Percentiles rank a stretch among this genome's conserved stretches.
Evolutionary conservation across 1,284 basidiomycete genomes (phyloP).

Genomic region (Cerrena zonata): DNA sequence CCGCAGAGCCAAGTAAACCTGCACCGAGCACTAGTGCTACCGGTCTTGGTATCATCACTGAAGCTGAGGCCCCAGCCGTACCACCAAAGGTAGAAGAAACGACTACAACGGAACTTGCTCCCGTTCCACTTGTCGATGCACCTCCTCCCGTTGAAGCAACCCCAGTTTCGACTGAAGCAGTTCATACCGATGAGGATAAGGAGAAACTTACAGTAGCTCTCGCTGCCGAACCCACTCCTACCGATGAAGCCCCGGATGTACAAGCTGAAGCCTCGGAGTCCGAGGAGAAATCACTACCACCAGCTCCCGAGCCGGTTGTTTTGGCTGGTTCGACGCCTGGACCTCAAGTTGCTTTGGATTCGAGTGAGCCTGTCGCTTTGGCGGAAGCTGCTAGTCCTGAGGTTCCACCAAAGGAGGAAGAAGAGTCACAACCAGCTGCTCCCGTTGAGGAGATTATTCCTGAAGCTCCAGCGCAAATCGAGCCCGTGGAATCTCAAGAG

Average conservation of each 20-base stretch:
- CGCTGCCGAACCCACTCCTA: constrained; percentile 11
- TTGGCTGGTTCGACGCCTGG: constrained; percentile 35
- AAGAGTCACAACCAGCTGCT: background rate
- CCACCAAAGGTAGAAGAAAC: background rate
- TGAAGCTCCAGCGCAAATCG: background rate
- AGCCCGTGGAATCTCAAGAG: background rate
- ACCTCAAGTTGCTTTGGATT: constrained; percentile 29
- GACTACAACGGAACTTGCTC: constrained; percentile 20
- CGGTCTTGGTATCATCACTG: background rate
- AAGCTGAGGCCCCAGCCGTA: constrained; percentile 3
- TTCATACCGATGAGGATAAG: constrained; percentile 19
- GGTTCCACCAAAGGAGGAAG: background rate
- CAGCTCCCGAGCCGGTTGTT: constrained; percentile 31
- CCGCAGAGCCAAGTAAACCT: constrained; percentile 19
- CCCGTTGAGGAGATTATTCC: background rate
- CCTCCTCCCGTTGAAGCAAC: constrained; percentile 6
- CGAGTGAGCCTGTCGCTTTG: constrained; percentile 24
- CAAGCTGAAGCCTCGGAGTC: constrained; percentile 4
- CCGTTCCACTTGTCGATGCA: constrained; percentile 23
- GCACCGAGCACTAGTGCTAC: constrained; percentile 9
- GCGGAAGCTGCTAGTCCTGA: constrained; percentile 6
- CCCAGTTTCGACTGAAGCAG: constrained; percentile 16
- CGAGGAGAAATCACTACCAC: constrained; percentile 18
- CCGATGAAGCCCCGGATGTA: constrained; percentile 5
- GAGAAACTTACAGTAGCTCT: constrained; percentile 18